phyloP scores from a whole-genome alignment of 768 basidiomycete genomes.

The Agrocybe pediades region DNA sequence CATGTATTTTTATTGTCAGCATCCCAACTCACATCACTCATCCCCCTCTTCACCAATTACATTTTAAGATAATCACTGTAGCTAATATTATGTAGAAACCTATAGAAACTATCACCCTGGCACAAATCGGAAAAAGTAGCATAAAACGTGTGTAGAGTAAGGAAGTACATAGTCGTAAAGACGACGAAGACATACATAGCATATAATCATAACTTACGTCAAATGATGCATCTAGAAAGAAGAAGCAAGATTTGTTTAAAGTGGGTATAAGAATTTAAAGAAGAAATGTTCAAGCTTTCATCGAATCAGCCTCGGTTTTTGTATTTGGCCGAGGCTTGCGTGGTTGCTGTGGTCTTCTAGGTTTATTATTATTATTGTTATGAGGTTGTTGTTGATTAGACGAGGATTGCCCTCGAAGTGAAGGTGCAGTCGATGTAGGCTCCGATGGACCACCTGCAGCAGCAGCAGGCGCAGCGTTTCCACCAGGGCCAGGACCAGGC shows the following conservation, averaged over 20 bases:
- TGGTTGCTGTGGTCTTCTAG: conserved; percentile 7
- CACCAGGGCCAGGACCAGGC: background rate
- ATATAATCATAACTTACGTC: conserved; percentile 4
- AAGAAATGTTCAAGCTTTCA: background rate
- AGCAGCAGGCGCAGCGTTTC: background rate
- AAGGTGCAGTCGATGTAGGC: background rate
- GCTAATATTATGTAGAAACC: background rate
- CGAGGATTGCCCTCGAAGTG: background rate
- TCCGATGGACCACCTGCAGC: background rate
- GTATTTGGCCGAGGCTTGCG: conserved; percentile 11
- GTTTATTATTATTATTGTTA: background rate
- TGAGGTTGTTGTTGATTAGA: background rate
- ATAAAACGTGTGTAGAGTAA: too few species aligned
- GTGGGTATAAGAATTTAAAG: conserved; percentile 4
- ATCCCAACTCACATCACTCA: conserved; percentile 1
- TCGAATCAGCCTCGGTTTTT: background rate
- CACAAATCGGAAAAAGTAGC: background rate
- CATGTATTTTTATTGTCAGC: background rate
- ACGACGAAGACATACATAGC: background rate
- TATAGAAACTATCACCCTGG: background rate
- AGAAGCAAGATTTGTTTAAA: background rate
- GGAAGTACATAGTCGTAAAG: background rate
- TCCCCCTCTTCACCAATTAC: background rate
- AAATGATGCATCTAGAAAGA: background rate
- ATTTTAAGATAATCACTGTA: background rate